Base-by-base conservation (phyloP, 371 early-diverging fungal species). In the Lichtheimia hyalospora region DNA sequence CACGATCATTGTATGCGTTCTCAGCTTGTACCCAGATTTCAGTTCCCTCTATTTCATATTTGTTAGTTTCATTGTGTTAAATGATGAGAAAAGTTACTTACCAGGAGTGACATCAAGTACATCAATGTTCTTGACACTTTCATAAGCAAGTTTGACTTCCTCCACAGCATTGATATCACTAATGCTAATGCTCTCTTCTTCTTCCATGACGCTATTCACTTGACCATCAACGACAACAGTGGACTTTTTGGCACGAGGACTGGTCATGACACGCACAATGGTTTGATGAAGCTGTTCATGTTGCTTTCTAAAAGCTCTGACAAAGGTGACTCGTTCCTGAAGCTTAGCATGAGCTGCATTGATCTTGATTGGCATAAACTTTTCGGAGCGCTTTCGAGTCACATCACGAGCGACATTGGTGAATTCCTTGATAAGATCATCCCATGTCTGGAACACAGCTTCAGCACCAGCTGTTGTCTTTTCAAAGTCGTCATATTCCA, bases 221-320 rank as follows among this genome's bases (percentile, higher is more conserved):
- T 77, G 77, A 5, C 79, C 81, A 64, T 81, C 81, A 8, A 73
- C 74, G 3, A 83, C 73, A 14, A 81, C 79, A n/a, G 78, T 77
- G 1, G 77, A 70, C 23, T 73, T 76, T 43, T 82, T 75, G 21
- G 81, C 85, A 50, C 79, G 82, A 54, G 89, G 86, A 50, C 84
- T 82, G 18, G 86, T 80, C 91, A 96, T 95, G 27, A 99, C 98
- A 71, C 89, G 89, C 25, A 90, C 83, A 56, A 99, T 96, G 7
- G 98, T 98, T 67, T 89, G 87, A 66, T 93, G 89, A 25, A 99
- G 88, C 74, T 97, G 96, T 67, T 96, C 96, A 66, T 99, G 99
- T 73, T 94, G 95, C 71, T 89, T 87, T 67, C 99, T 85, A 77
- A 99, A 98, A 60, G 84, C 83, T 39, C 91, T 84, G 13, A 98